Evolutionary conservation across 306 rosid genomes (phyloP).

Genomic region (Citrullus mucosospermus): DNA sequence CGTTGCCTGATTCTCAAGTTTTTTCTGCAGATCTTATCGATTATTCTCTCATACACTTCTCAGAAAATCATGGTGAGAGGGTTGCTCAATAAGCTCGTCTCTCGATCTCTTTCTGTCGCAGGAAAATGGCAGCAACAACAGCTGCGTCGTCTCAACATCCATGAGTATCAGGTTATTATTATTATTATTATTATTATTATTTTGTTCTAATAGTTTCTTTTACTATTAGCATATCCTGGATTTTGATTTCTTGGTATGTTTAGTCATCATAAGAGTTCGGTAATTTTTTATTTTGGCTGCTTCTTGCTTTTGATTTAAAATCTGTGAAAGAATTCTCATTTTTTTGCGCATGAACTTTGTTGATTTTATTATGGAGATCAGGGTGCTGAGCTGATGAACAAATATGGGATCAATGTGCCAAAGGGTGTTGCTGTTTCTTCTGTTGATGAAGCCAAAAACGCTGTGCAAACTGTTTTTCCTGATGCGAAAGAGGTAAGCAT

Average conservation of each 20-base stretch:
- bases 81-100: constrained; percentile 55
- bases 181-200: background rate
- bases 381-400: constrained; percentile 94
- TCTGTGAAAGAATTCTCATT: background rate
- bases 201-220: background rate
- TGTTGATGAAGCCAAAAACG: constrained; percentile 32
- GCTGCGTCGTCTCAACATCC: constrained; percentile 98
- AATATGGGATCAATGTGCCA: constrained; percentile 72
- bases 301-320: background rate
- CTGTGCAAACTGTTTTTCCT: constrained; percentile 52
- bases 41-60: background rate
- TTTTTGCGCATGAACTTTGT: background rate
- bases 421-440: constrained; percentile 34
- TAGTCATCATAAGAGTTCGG: background rate
- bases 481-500: constrained; percentile 33
- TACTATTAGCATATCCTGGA: background rate
- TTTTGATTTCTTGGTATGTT: background rate
- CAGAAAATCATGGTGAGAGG: constrained; percentile 61
- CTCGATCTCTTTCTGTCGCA: constrained; percentile 85
- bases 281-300: background rate
- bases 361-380: constrained; percentile 16
- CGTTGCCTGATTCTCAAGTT: constrained; percentile 1
- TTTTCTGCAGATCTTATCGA: background rate
- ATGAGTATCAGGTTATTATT: constrained; percentile 73
- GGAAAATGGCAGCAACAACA: constrained; percentile 93